These are phyloP conservation scores for Xylariales sp. DNA, from an alignment of 2,329 filamentous ascomycete species.

Conservation along the genomic window DNA sequence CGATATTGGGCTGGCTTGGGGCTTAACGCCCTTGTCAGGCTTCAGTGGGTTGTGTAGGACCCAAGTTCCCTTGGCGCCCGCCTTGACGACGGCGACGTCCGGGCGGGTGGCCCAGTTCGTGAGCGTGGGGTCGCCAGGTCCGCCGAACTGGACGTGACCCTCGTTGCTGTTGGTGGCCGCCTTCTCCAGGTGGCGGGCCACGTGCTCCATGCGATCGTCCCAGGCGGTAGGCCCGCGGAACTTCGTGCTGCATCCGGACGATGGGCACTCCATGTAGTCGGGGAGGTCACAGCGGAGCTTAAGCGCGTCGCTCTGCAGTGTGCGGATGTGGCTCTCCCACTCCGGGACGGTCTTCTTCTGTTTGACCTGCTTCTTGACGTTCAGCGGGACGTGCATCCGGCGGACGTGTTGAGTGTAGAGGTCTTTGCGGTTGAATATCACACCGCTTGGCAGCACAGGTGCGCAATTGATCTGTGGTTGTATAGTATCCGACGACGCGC, in stretches of 20 bases:
- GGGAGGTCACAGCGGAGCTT: constrained; percentile 59
- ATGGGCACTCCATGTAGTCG: constrained; percentile 54
- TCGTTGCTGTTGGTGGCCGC: constrained; percentile 31
- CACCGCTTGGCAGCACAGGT: constrained; percentile 44
- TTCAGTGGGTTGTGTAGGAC: constrained; percentile 23
- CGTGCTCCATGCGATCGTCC: constrained; percentile 84
- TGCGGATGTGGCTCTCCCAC: constrained; percentile 51
- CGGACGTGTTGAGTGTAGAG: constrained; percentile 84
- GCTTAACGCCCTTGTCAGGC: constrained; percentile 10
- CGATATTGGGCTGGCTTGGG: constrained; percentile 1
- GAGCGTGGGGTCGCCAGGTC: constrained; percentile 20
- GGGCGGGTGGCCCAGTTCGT: constrained; percentile 24
- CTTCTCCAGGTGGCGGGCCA: constrained; percentile 72
- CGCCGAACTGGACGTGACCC: constrained; percentile 19
- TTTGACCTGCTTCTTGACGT: constrained; percentile 32
- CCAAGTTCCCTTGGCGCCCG: constrained; percentile 18
- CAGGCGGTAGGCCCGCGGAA: constrained; percentile 66
- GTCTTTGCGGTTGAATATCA: constrained; percentile 83
- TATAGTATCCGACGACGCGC: constrained; percentile 9
- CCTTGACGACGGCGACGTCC: constrained; percentile 22
- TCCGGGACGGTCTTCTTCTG: constrained; percentile 28
- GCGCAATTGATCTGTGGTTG: constrained; percentile 8
- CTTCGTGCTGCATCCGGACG: constrained; percentile 48
- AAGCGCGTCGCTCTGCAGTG: constrained; percentile 55
- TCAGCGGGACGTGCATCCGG: constrained; percentile 69